Base-by-base conservation (phyloP, 768 basidiomycete species). In the Termitomyces sp. region DNA sequence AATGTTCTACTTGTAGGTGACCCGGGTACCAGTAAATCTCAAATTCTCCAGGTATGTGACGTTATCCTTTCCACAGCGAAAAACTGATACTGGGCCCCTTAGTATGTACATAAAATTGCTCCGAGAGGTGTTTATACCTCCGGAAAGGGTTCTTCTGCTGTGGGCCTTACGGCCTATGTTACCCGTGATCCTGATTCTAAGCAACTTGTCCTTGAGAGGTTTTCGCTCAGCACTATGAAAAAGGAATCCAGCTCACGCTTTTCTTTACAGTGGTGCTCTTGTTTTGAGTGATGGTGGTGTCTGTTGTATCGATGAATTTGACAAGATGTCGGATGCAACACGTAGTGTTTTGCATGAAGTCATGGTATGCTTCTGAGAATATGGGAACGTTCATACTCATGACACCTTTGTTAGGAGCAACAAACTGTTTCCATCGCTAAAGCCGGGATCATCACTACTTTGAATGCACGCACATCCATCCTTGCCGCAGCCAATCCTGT, bases 21-120 rank as follows among this genome's bases (percentile, higher is more conserved):
- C 69, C 97, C 97, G 12, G 97, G 97, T 78, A 91, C 90, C 21
- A 88, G 86, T 77, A 99, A 99, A 75, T 92, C 88, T 41, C 97
- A 99, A 67, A 94, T 99, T 58, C 68, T 99, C 34, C 85, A 91
- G 75, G 96, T 90, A 60, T 65, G 78, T 60, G 42, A 9, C 5
- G 15, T 48, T 48, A 45, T 54, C 37, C 8, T 51, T 32, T 24
- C 14, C 0, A 24, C 50, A 14, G 14, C 5, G 41, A 22, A 11
- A 8, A 8, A 19, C 45, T 30, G 24, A 30, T 46, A 34, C 4
- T 6, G 19, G 35, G 44, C 38, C 54, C 14, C 48, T 47, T 10
- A 98, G 93, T 98, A 98, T 69, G 97, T 99, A 0, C 95, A 99
- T 73, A 96, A 98, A 74, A 94, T 99, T 58, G 96, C 97, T 0